Base-by-base conservation (phyloP, 2,329 filamentous ascomycete genomes). In the Calonectria honghensis region DNA sequence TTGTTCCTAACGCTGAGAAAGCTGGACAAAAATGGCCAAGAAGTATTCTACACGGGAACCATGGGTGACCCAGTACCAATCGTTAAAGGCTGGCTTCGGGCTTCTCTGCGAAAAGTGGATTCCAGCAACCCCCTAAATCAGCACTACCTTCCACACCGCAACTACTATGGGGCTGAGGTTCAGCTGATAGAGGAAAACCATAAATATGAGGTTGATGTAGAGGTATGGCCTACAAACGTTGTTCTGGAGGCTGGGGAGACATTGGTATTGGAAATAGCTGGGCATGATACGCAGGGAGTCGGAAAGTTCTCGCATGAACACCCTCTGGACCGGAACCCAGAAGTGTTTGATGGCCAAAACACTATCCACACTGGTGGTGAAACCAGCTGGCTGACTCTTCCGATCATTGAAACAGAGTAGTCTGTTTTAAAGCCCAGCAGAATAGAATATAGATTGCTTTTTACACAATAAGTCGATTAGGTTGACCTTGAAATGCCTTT, bases 201-300 rank as follows among this genome's bases (percentile, higher is more conserved):
- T 66, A 85, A 91, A 0, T 93, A 93, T 77, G 83, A 81, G 0
- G 90, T 93, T 0, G 91, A 93, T 75, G 85, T 93, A 0, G 91
- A 93, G 80, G 81, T 93, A 0, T 93, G 91, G 92, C 91, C 91
- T 0, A 93, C 91, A 0, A 92, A 91, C 74, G 90, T 93, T 0
- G 84, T 92, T 0, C 84, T 84, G 13, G 81, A 82, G 27, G 78
- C 81, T 29, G 90, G 90, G 0, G 89, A 86, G 0, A 87, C 84
- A 76, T 77, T 93, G 18, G 86, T 91, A 1, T 86, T 93, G 54
- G 91, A 93, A 81, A 84, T 93, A 3, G 82, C 86, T 4, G 87
- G 85, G 45, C 89, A 89, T 2, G 91, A 93, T 82, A 93, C 91
- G 0, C 90, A 92, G 74, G 91, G 91, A 0, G 87, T 86, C 37